Base-by-base conservation (phyloP, 2,329 filamentous ascomycete genomes). In the Biscogniauxia mediterranea region DNA sequence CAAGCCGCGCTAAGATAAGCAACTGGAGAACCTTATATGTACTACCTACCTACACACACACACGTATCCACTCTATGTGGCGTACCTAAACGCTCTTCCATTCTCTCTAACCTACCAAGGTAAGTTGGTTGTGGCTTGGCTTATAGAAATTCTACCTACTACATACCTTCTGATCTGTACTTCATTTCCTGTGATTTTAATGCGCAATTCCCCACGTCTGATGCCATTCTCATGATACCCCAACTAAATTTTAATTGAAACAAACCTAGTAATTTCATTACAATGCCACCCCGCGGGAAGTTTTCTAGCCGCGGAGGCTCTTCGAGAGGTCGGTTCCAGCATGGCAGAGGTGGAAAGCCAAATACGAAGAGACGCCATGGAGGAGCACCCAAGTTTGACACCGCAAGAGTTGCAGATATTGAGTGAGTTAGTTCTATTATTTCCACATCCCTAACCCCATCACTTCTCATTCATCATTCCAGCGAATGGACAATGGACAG, bases 361-460 rank as follows among this genome's bases (percentile, higher is more conserved):
- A 67, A 57, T 5, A 64, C 66, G 32, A 71, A 70, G 58, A 66
- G 69, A 58, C 57, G 56, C 1, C 74, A 74, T 58, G 76, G 74
- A 11, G 60, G 68, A 38, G 66, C 52, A 20, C 75, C 75, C 32
- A 76, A 75, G 42, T 84, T 84, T 61, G 77, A 81, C 64, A 79
- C 74, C 59, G 75, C 76, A 19, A 77, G 83, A 65, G 63, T 83
- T 58, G 80, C 79, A 52, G 75, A 80, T 56, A 74, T 78, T 28
- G 77, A 80, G 74, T 79, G 75, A 71, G 75, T 58, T 56, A 62
- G 4, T 28, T 5, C 26, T 64, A 55, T 20, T 38, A 26, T 3
- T n/a, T n/a, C n/a, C n/a, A n/a, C n/a, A n/a, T n/a, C n/a, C n/a
- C n/a, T n/a, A n/a, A n/a, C n/a, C n/a, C n/a, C n/a, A n/a, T n/a